These are phyloP conservation scores for Zea mays DNA, from an alignment of 176 grass and related monocot species.

Conservation along the genomic window DNA sequence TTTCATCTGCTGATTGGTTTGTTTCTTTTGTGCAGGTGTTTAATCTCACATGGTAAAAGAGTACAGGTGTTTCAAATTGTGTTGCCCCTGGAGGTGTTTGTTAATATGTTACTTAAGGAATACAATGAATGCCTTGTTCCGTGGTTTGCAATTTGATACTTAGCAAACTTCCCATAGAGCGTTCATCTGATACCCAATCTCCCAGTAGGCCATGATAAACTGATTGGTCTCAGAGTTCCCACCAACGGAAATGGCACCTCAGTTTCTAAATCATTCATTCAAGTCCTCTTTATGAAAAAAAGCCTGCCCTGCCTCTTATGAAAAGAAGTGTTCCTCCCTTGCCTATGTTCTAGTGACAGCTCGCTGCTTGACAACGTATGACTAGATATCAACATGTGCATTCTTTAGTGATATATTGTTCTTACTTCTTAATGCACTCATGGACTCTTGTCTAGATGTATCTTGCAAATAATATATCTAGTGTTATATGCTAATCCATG, in stretches of 20 bases:
- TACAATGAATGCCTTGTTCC: constrained; percentile 32
- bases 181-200: constrained; percentile 18
- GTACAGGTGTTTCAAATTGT: constrained; percentile 41
- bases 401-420: constrained; percentile 13
- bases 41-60: constrained; percentile 42
- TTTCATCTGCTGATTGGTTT: constrained; percentile 28
- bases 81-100: constrained; percentile 41
- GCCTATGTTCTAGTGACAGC: not conserved
- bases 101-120: constrained; percentile 58
- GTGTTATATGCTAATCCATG: not conserved
- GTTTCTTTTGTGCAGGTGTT: constrained; percentile 47
- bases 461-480: constrained; percentile 30
- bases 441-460: constrained; percentile 20
- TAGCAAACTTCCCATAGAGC: constrained; percentile 32
- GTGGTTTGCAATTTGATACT: constrained; percentile 19
- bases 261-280: constrained; percentile 28
- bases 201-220: constrained; percentile 21
- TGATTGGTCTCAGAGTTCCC: constrained; percentile 23
- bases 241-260: constrained; percentile 28
- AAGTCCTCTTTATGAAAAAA: not conserved
- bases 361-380: constrained; percentile 37
- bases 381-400: constrained; percentile 29
- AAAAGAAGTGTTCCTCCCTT: not conserved
- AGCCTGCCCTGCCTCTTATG: not conserved
- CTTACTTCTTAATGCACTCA: constrained; percentile 25